A percentile compares a stretch with the other conserved stretches of the same genome.
phyloP scores from a whole-genome alignment of 169 alveolate species.

The Cryptosporidium ubiquitum region DNA sequence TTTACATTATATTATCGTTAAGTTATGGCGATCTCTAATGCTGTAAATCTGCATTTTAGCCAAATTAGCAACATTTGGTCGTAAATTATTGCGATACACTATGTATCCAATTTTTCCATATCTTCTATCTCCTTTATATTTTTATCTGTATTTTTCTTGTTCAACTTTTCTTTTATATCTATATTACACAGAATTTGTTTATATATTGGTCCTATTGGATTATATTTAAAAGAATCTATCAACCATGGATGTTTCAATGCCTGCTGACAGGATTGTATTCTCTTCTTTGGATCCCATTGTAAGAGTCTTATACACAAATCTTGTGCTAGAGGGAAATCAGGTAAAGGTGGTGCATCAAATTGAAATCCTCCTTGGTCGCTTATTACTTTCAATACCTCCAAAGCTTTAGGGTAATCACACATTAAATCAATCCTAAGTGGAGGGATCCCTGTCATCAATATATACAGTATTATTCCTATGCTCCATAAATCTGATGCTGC shows the following conservation, averaged over 20 bases:
- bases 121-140: constrained; percentile 5
- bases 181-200: not conserved
- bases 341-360: constrained; percentile 87
- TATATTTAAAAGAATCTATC: constrained; percentile 71
- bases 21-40: constrained; percentile 5
- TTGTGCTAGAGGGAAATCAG: constrained; percentile 88
- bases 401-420: constrained; percentile 86
- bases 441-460: constrained; percentile 91
- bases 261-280: constrained; percentile 83
- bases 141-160: not conserved
- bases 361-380: constrained; percentile 85
- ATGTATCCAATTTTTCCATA: constrained; percentile 3
- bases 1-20: not conserved
- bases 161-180: not conserved
- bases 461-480: constrained; percentile 89
- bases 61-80: constrained; percentile 32
- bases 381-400: constrained; percentile 81
- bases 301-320: constrained; percentile 87
- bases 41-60: constrained; percentile 28
- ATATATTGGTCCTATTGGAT: constrained; percentile 71
- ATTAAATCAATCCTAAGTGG: constrained; percentile 90
- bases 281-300: constrained; percentile 84
- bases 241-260: constrained; percentile 92
- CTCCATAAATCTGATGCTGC: constrained; percentile 91
- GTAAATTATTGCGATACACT: not conserved